Evolutionary conservation across 2,329 filamentous ascomycete species (phyloP), one percentile per base, ranked within the genome.

Genomic region (Incumbomyces lentus): DNA sequence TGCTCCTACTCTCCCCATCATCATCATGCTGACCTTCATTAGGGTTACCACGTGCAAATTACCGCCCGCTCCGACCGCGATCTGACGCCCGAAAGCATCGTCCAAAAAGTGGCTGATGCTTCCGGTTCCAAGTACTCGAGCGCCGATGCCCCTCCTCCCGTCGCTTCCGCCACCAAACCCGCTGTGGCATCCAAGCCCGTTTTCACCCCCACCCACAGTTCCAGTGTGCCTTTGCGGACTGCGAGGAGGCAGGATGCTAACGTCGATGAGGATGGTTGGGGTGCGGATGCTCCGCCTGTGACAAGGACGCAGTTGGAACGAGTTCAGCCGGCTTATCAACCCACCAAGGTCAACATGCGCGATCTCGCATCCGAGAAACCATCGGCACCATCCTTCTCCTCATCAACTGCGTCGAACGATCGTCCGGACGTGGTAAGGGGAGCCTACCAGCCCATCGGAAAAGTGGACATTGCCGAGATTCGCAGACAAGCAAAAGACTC

Each of bases 21-120:
- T 45, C 52, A 48, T 48, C 26, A 52, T 39, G 29, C 16, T 50
- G 22, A 47, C 31, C 44, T 47, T 40, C 34, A n/a, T 12, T 56
- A 79, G 75, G 88, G 92, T 55, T 98, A 96, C 66, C 92, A 98
- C 64, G 88, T 98, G 49, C 90, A 98, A 70, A 85, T 98, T 58
- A 96, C 89, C 44, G 92, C 92, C 50, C 86, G 92, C 51, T 93
- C 89, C 52, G 87, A 95, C 52, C 78, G 79, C 60, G 89, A 96
- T 62, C 78, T 98, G 52, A 86, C 84, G 22, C 85, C 89, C 32
- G 87, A 94, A 60, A 74, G 75, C 48, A 95, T 98, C 56, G 76
- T 96, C 58, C 84, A 92, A 63, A 96, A 95, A 68, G 87, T 98
- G 40, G 79, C 87, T 50, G 89, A 96, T 72, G 84, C 92, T 22